Evolutionary conservation across 768 basidiomycete species (phyloP).

Genomic region (Boletales sp.): DNA sequence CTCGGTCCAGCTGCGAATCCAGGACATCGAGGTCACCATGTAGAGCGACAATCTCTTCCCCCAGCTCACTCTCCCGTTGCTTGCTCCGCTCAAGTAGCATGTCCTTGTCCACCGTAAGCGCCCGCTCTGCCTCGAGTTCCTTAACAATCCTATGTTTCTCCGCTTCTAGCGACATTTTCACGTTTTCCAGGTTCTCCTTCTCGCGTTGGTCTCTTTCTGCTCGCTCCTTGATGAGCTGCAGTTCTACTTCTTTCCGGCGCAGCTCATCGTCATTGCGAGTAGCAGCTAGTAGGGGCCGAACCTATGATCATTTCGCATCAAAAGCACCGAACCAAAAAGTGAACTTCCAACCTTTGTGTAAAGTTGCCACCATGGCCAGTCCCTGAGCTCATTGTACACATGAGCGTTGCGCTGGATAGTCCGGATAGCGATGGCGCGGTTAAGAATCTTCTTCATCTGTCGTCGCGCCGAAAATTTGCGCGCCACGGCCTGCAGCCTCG

Average conservation of each 20-base stretch:
- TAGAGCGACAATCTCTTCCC: slow-evolving; percentile 77
- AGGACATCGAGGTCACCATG: slow-evolving; percentile 82
- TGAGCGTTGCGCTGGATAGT: slow-evolving; percentile 94
- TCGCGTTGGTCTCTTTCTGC: slow-evolving; percentile 87
- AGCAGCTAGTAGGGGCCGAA: slow-evolving; percentile 89
- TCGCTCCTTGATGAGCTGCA: slow-evolving; percentile 74
- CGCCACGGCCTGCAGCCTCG: slow-evolving; percentile 80
- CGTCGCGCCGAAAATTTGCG: slow-evolving; percentile 84
- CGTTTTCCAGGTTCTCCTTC: slow-evolving; percentile 68
- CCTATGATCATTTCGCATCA: slow-evolving; percentile 39
- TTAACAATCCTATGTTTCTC: slow-evolving; percentile 83
- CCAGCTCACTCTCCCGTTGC: slow-evolving; percentile 77
- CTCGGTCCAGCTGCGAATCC: slow-evolving; percentile 82
- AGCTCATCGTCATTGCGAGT: slow-evolving; percentile 92
- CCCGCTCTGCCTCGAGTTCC: slow-evolving; percentile 78
- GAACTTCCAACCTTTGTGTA: slow-evolving; percentile 72
- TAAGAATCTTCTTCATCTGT: slow-evolving; percentile 92
- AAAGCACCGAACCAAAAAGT: background rate
- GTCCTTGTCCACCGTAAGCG: slow-evolving; percentile 80
- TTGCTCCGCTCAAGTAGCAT: slow-evolving; percentile 78
- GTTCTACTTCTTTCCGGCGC: slow-evolving; percentile 80
- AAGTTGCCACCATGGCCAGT: slow-evolving; percentile 99
- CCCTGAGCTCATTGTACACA: slow-evolving; percentile 82
- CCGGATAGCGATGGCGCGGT: slow-evolving; percentile 85
- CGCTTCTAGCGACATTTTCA: slow-evolving; percentile 79